A percentile compares a stretch with the other conserved stretches of the same genome.
These are phyloP conservation scores for Mycena floridula DNA, from an alignment of 768 basidiomycete species.

Conservation along the genomic window DNA sequence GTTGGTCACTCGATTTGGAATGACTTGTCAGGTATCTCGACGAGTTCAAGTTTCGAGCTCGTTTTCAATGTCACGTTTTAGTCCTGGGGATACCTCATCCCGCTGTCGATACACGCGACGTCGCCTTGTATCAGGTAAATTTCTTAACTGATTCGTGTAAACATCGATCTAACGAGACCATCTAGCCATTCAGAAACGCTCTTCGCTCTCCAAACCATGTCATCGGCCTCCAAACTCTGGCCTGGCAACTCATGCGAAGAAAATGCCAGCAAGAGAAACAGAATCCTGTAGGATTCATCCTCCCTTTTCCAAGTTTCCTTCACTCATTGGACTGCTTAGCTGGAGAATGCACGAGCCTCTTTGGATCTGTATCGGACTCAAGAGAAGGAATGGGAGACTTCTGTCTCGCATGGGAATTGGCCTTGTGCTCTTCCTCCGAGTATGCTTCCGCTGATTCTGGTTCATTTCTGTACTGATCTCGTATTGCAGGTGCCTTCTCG, in stretches of 20 bases:
- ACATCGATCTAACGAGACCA: slow-evolving; percentile 6
- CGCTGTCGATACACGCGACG: slow-evolving; percentile 73
- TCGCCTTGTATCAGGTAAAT: slow-evolving; percentile 63
- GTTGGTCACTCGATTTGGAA: slow-evolving; percentile 79
- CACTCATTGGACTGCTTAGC: slow-evolving; percentile 29
- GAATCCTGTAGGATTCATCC: slow-evolving; percentile 51
- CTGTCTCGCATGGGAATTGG: slow-evolving; percentile 59
- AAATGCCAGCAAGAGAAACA: slow-evolving; percentile 67
- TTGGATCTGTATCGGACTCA: slow-evolving; percentile 53
- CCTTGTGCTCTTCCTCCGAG: slow-evolving; percentile 71
- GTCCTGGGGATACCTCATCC: slow-evolving; percentile 79
- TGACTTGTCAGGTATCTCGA: slow-evolving; percentile 60
- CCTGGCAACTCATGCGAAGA: slow-evolving; percentile 79
- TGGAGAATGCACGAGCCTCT: slow-evolving; percentile 69
- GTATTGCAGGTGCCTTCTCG: too few relatives aligned
- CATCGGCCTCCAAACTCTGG: slow-evolving; percentile 71
- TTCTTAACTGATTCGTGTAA: background rate
- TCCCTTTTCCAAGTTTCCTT: background rate
- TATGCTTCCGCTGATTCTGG: slow-evolving; percentile 19
- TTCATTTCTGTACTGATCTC: too few relatives aligned
- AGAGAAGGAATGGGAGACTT: slow-evolving; percentile 59
- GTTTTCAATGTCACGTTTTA: slow-evolving; percentile 18
- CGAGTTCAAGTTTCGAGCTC: slow-evolving; percentile 1
- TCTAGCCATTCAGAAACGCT: slow-evolving; percentile 67
- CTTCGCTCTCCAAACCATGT: slow-evolving; percentile 60